Percentiles rank a stretch among this genome's conserved stretches.
phyloP scores from a whole-genome alignment of 257 asterid species.

The Nyctanthes arbortristis region DNA sequence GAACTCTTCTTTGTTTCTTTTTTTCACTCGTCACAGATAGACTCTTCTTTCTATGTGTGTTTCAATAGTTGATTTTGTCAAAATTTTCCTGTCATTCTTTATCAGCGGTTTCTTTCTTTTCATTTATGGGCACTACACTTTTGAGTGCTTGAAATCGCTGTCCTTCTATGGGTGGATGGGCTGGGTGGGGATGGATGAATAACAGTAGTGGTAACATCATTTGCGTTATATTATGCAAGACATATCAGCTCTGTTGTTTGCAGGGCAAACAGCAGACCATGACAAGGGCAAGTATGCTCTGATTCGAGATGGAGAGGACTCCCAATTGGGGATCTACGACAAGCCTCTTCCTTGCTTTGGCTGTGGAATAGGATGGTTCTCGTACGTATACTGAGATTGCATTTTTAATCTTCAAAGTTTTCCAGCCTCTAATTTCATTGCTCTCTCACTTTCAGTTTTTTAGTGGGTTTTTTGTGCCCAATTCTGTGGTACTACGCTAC shows the following conservation, averaged over 20 bases:
- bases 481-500: slow-evolving; percentile 94
- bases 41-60: not conserved
- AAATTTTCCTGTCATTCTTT: not conserved
- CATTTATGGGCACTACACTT: not conserved
- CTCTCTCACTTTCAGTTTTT: slow-evolving; percentile 37
- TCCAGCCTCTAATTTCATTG: not conserved
- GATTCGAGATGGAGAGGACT: slow-evolving; percentile 69
- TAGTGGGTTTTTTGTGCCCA: slow-evolving; percentile 80
- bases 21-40: not conserved
- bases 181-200: not conserved
- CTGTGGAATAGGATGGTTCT: slow-evolving; percentile 95
- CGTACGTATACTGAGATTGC: slow-evolving; percentile 43
- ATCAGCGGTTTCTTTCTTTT: not conserved
- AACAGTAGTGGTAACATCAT: not conserved
- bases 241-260: slow-evolving; percentile 3
- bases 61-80: not conserved
- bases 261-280: slow-evolving; percentile 59
- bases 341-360: slow-evolving; percentile 97
- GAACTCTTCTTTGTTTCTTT: not conserved
- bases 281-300: slow-evolving; percentile 70
- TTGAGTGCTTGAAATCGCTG: not conserved
- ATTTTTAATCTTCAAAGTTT: slow-evolving; percentile 14
- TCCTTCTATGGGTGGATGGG: not conserved
- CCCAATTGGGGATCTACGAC: slow-evolving; percentile 73
- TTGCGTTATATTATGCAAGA: slow-evolving; percentile 3